These are phyloP conservation scores for Botrytis sinoallii DNA, from an alignment of 2,329 filamentous ascomycete species.

Conservation along the genomic window DNA sequence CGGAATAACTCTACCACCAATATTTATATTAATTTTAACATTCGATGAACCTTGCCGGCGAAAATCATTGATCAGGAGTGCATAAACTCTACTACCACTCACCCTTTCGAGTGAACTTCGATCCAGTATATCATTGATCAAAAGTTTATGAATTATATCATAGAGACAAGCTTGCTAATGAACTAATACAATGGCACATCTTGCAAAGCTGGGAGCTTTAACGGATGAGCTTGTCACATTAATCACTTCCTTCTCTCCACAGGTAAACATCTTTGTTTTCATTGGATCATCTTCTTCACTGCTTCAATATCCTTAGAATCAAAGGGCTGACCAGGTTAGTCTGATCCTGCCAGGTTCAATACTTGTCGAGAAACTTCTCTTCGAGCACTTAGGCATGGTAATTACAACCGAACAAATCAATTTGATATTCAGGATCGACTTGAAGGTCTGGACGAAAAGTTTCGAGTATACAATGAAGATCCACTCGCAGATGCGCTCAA, in stretches of 20 bases:
- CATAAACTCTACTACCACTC: neutral
- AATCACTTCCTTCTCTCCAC: slow-evolving; percentile 53
- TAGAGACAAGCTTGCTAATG: neutral
- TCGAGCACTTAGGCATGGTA: slow-evolving; percentile 52
- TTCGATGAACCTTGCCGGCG: neutral
- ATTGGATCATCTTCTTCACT: slow-evolving; percentile 8
- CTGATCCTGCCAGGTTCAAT: slow-evolving; percentile 41
- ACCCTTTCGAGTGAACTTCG: neutral
- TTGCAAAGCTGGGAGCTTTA: slow-evolving; percentile 60
- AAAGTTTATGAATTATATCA: neutral
- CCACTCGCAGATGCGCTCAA: slow-evolving; percentile 69
- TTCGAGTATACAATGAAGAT: slow-evolving; percentile 76
- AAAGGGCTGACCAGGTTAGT: slow-evolving; percentile 25
- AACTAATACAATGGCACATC: slow-evolving; percentile 60
- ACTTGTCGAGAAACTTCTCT: slow-evolving; percentile 49
- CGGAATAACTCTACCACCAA: neutral
- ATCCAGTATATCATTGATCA: neutral
- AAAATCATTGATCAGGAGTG: neutral
- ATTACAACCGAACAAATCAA: slow-evolving; percentile 66
- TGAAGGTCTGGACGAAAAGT: slow-evolving; percentile 79
- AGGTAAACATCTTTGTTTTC: slow-evolving; percentile 44
- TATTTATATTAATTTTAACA: neutral
- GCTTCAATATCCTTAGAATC: neutral
- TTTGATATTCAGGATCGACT: slow-evolving; percentile 67
- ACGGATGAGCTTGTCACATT: slow-evolving; percentile 68